Percentiles rank a stretch among this genome's conserved stretches.
Evolutionary conservation across 164 flowering plant genomes (phyloP).

Genomic region (Buxus sempervirens): DNA sequence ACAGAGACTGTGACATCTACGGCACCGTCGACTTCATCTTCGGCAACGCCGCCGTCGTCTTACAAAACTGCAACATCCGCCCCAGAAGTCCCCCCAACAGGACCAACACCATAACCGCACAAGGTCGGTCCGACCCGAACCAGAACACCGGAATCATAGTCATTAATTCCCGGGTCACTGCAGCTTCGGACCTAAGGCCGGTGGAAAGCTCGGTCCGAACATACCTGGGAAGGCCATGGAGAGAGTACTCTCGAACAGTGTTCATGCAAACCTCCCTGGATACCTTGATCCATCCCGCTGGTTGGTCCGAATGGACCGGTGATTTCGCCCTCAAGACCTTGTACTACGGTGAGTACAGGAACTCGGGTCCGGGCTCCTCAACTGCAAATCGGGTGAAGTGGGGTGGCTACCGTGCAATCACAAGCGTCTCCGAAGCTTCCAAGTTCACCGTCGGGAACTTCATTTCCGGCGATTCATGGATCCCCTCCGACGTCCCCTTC

Average conservation of each 20-base stretch:
- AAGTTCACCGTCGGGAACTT: conserved; percentile 24
- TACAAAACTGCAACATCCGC: conserved; percentile 62
- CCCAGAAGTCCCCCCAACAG: conserved; percentile 39
- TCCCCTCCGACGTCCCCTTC: conserved; percentile 32
- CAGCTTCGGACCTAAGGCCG: conserved; percentile 42
- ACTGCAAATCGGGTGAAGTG: conserved; percentile 30
- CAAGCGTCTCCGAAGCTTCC: conserved; percentile 18
- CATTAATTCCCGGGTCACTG: conserved; percentile 43
- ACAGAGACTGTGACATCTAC: conserved; percentile 57
- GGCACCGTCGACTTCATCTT: conserved; percentile 78
- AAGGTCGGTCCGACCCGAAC: conserved; percentile 61
- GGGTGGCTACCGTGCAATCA: conserved; percentile 32
- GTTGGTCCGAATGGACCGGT: conserved; percentile 35
- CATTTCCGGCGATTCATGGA: conserved; percentile 29
- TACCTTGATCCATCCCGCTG: conserved; percentile 22
- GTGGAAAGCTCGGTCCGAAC: conserved; percentile 10
- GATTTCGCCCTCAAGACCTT: conserved; percentile 19
- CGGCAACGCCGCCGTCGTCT: conserved; percentile 68
- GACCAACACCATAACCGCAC: conserved; percentile 66
- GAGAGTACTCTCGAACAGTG: conserved; percentile 31
- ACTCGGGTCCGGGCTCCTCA: conserved; percentile 28
- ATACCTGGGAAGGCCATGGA: conserved; percentile 47
- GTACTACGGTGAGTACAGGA: conserved; percentile 37
- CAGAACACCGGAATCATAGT: conserved; percentile 70
- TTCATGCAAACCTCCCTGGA: conserved; percentile 22